These are phyloP conservation scores for Brassica incana DNA, from an alignment of 345 rosid species.

Conservation along the genomic window DNA sequence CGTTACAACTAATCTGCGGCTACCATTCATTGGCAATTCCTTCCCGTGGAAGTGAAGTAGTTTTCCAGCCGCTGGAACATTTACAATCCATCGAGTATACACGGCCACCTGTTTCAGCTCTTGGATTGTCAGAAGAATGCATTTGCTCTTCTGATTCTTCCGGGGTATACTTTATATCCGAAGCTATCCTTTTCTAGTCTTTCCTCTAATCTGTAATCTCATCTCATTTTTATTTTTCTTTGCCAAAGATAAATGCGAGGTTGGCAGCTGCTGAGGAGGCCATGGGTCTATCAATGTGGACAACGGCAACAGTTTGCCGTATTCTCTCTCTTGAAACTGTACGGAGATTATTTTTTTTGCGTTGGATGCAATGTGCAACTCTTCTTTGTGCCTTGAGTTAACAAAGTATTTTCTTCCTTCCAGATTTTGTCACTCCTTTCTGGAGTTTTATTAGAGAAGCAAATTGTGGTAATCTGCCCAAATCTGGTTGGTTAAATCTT, in stretches of 20 bases:
- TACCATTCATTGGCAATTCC: slow-evolving; percentile 79
- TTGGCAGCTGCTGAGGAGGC: slow-evolving; percentile 93
- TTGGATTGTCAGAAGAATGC: slow-evolving; percentile 53
- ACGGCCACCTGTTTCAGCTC: slow-evolving; percentile 62
- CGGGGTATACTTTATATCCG: slow-evolving; percentile 53
- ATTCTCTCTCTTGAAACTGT: slow-evolving; percentile 92
- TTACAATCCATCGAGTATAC: slow-evolving; percentile 75
- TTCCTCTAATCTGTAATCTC: slow-evolving; percentile 13
- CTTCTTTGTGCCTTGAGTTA: slow-evolving; percentile 31
- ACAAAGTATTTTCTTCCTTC: slow-evolving; percentile 27
- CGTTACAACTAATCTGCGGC: slow-evolving; percentile 79
- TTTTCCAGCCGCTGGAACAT: slow-evolving; percentile 90
- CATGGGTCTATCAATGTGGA: slow-evolving; percentile 85
- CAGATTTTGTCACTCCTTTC: slow-evolving; percentile 83
- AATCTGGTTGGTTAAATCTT: slow-evolving; percentile 69
- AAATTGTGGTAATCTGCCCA: slow-evolving; percentile 75
- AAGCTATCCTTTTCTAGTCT: slow-evolving; percentile 12
- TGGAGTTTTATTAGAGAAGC: slow-evolving; percentile 91
- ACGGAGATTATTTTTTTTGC: slow-evolving; percentile 36
- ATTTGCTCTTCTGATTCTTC: slow-evolving; percentile 54
- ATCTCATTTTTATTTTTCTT: slow-evolving; percentile 27
- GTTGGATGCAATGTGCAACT: background rate
- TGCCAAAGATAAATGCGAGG: slow-evolving; percentile 63
- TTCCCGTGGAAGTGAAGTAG: slow-evolving; percentile 58
- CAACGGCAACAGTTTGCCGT: slow-evolving; percentile 95